Conservation (phyloP, 2,329 filamentous ascomycete genomes). For the Aspergillus aculeatinus region DNA sequence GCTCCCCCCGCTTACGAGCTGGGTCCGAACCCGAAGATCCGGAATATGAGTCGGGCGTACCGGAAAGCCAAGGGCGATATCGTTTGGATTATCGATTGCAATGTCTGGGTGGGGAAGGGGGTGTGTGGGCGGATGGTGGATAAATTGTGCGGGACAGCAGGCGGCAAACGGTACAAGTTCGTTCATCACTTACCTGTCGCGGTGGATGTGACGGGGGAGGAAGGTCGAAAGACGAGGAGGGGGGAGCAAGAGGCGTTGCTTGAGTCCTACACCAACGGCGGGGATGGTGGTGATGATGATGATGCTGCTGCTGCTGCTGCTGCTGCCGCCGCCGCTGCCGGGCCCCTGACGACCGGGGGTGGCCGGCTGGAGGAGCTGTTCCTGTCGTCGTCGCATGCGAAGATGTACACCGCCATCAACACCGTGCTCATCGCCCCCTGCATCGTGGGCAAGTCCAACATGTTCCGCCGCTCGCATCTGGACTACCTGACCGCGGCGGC, state of each 20-base stretch:
- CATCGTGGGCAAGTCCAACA: conserved; percentile 94
- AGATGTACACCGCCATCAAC: conserved; percentile 98
- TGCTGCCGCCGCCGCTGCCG: background rate
- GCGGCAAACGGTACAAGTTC: conserved; percentile 69
- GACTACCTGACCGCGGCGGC: conserved; percentile 61
- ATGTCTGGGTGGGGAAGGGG: conserved; percentile 82
- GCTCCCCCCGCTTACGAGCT: conserved; percentile 54
- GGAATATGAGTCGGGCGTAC: conserved; percentile 93
- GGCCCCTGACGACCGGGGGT: conserved; percentile 56
- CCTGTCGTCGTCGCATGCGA: conserved; percentile 88
- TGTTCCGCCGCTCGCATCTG: conserved; percentile 93
- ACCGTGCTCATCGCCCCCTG: conserved; percentile 87
- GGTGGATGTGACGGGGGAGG: conserved; percentile 62
- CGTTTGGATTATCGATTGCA: conserved; percentile 94
- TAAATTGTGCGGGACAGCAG: conserved; percentile 68
- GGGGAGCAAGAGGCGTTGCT: conserved; percentile 31
- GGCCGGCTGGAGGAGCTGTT: conserved; percentile 92
- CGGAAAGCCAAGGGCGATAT: conserved; percentile 83
- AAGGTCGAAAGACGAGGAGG: conserved; percentile 10
- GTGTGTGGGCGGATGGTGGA: conserved; percentile 88
- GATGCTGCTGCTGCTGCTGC: too few relatives aligned
- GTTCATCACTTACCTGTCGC: conserved; percentile 91
- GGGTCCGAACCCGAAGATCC: conserved; percentile 96
- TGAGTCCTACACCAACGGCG: conserved; percentile 18
- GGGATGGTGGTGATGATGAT: conserved; percentile 3